Conservation (phyloP, 805 yeast genomes). For the Candida loeiensis region DNA sequence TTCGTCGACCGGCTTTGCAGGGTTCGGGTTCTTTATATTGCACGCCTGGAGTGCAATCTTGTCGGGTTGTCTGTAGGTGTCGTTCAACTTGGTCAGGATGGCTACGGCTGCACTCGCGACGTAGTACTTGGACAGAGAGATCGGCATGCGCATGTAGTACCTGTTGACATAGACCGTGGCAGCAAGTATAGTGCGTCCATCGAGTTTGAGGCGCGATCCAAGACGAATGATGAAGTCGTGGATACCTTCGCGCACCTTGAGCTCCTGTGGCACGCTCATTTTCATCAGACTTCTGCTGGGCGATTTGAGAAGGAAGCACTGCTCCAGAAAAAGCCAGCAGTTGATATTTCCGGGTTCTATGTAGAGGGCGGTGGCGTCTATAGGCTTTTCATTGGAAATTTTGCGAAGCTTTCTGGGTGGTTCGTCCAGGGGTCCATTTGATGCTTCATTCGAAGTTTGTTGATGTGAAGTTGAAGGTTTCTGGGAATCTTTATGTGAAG, state of each 20-base stretch:
- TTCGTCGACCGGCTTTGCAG: conserved; percentile 29
- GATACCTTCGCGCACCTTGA: conserved; percentile 35
- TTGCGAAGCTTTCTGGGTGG: neutral
- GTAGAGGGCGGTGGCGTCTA: neutral
- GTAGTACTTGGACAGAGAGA: conserved; percentile 41
- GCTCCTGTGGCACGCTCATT: conserved; percentile 35
- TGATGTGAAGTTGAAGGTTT: no score
- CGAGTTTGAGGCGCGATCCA: conserved; percentile 36
- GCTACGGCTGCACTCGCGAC: conserved; percentile 44
- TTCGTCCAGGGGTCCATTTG: neutral
- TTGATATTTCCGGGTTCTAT: conserved; percentile 9
- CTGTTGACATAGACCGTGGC: conserved; percentile 39
- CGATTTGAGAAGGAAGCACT: conserved; percentile 25
- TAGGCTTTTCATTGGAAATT: neutral
- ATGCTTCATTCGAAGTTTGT: no score
- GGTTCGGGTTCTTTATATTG: conserved; percentile 29
- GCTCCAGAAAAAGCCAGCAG: conserved; percentile 37
- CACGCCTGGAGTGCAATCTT: conserved; percentile 40
- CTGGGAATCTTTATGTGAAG: no score
- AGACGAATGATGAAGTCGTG: conserved; percentile 36
- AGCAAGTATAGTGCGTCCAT: conserved; percentile 40
- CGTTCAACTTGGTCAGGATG: conserved; percentile 41
- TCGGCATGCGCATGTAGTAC: conserved; percentile 40
- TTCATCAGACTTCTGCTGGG: conserved; percentile 32
- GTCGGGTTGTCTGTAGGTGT: conserved; percentile 42